Evolutionary conservation across 306 rosid genomes (phyloP).

Genomic region (Cucumis hystrix): DNA sequence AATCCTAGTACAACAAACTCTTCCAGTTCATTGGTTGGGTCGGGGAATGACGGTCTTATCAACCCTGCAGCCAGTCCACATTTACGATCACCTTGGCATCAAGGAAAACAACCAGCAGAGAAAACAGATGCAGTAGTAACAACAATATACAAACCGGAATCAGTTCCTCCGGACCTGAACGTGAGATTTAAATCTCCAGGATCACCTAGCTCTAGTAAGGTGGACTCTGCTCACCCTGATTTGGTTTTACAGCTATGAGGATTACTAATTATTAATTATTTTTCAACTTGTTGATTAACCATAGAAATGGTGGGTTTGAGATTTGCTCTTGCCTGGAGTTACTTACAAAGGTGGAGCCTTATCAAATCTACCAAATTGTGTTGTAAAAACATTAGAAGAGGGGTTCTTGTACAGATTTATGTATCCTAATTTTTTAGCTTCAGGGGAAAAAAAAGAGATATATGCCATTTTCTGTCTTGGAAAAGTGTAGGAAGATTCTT

Average conservation of each 20-base stretch:
- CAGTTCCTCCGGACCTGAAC: conserved; percentile 50
- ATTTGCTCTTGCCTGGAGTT: conserved; percentile 15
- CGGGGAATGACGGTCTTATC: conserved; percentile 6
- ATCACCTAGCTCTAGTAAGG: conserved; percentile 44
- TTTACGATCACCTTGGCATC: conserved; percentile 21
- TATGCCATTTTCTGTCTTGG: not conserved
- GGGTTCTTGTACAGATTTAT: conserved; percentile 8
- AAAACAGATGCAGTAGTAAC: conserved; percentile 7
- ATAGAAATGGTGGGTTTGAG: conserved; percentile 30
- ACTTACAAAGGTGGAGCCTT: not conserved
- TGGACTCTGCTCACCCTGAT: conserved; percentile 49
- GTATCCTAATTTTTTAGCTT: conserved; percentile 10
- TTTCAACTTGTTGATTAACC: conserved; percentile 12
- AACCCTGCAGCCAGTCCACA: not conserved
- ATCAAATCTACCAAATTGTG: conserved; percentile 3
- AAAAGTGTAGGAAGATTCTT: conserved; percentile 1
- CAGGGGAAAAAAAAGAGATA: not conserved
- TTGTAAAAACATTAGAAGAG: conserved; percentile 6
- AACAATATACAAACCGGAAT: conserved; percentile 23
- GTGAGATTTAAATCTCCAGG: conserved; percentile 51
- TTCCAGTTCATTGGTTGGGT: conserved; percentile 9
- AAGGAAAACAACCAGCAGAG: conserved; percentile 16
- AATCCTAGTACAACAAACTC: conserved; percentile 15
- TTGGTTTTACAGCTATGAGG: conserved; percentile 57
- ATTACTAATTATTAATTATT: conserved; percentile 6